A percentile compares a stretch with the other conserved stretches of the same genome.
These are phyloP conservation scores for Hanseniaspora pseudoguilliermondii DNA, from an alignment of 805 yeast species.

Conservation along the genomic window DNA sequence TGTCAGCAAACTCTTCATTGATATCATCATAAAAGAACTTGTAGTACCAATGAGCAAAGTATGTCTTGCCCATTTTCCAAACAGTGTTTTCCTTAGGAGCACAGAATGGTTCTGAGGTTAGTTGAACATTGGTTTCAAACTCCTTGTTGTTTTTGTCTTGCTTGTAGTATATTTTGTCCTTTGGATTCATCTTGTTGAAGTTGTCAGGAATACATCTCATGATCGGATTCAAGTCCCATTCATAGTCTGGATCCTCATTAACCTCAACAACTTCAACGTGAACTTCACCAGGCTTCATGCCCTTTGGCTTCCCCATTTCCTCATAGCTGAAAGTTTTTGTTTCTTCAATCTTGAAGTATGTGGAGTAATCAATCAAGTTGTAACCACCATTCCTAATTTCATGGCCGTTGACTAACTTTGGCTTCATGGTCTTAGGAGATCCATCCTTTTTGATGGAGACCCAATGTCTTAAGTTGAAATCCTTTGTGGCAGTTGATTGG, in stretches of 20 bases:
- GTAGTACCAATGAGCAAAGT: slow-evolving; percentile 74
- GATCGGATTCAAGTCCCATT: slow-evolving; percentile 52
- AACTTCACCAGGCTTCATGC: slow-evolving; percentile 49
- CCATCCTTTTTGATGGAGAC: slow-evolving; percentile 65
- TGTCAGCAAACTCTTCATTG: slow-evolving; percentile 35
- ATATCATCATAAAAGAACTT: slow-evolving; percentile 36
- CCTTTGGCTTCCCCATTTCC: slow-evolving; percentile 52
- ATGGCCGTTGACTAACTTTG: slow-evolving; percentile 24
- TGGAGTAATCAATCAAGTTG: slow-evolving; percentile 57
- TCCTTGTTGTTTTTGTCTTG: slow-evolving; percentile 19
- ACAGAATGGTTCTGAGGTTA: slow-evolving; percentile 68
- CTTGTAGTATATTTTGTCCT: slow-evolving; percentile 21
- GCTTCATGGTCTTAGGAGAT: slow-evolving; percentile 63
- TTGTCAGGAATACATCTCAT: slow-evolving; percentile 75
- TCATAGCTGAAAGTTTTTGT: slow-evolving; percentile 46
- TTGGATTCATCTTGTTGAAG: slow-evolving; percentile 48
- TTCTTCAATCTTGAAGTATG: slow-evolving; percentile 61
- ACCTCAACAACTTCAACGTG: slow-evolving; percentile 42
- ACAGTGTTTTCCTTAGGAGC: slow-evolving; percentile 54
- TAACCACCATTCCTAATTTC: slow-evolving; percentile 59
- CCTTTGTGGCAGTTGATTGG: slow-evolving; percentile 46
- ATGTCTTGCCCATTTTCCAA: slow-evolving; percentile 47
- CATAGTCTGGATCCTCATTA: slow-evolving; percentile 65
- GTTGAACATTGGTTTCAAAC: slow-evolving; percentile 10
- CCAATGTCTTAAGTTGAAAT: slow-evolving; percentile 46